Conservation (phyloP, 1,139 yeast genomes). For the Sugiyamaella novakii region DNA sequence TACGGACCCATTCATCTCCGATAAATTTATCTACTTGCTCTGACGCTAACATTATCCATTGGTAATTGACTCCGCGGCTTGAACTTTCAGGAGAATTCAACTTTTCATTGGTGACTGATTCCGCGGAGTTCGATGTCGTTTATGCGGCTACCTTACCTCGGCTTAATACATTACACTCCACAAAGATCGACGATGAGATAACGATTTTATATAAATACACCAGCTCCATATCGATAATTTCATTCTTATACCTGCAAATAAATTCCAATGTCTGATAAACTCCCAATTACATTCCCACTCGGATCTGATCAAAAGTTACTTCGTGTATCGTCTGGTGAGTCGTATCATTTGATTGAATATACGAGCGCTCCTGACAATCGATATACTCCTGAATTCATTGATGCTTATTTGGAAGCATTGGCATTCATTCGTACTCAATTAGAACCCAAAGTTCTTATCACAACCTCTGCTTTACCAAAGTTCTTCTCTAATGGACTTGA, state of each 20-base stretch:
- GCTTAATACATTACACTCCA: background rate
- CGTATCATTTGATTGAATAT: conserved; percentile 39
- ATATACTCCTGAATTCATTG: conserved; percentile 38
- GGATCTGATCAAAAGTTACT: conserved; percentile 24
- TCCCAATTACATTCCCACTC: conserved; percentile 32
- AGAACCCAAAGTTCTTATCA: conserved; percentile 41
- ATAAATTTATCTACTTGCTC: no score
- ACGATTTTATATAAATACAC: no score
- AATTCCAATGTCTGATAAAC: conserved; percentile 9
- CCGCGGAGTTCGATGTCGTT: background rate
- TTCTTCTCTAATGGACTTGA: conserved; percentile 47
- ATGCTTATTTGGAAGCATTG: conserved; percentile 41
- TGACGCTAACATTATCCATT: no score
- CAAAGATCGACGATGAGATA: background rate
- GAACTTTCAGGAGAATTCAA: no score
- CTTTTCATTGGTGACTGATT: no score
- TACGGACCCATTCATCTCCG: no score
- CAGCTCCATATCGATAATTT: background rate
- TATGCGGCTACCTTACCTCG: background rate
- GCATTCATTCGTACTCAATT: conserved; percentile 34
- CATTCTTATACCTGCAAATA: no score
- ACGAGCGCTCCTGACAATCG: conserved; percentile 44
- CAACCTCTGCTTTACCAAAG: conserved; percentile 43
- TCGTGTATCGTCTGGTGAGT: conserved; percentile 30
- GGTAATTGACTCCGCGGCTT: no score